Base-by-base conservation (phyloP, 768 basidiomycete genomes). In the Megacollybia marginata region DNA sequence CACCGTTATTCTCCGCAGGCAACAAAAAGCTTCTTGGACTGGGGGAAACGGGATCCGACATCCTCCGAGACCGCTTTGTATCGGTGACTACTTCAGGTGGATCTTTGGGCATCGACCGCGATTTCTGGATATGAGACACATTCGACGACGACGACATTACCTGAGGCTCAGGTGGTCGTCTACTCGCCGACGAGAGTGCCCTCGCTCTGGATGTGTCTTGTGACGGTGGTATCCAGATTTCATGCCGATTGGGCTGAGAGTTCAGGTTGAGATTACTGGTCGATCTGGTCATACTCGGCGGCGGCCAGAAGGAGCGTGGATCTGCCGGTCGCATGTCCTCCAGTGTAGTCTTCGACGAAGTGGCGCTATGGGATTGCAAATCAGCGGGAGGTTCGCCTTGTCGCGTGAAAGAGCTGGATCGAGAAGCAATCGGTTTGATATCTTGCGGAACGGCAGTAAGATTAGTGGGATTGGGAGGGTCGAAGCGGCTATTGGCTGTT, bases 1-100 rank as follows among this genome's bases (percentile, higher is more conserved):
- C 23, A 28, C 23, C 6, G 23, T 28, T 28, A 28, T 28, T 47
- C 16, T 43, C 44, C 36, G 49, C 46, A 48, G 44, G 18, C 38
- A 47, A 47, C 38, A 47, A 40, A 44, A 56, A 61, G 50, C 32
- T 49, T 36, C 56, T 54, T 18, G 55, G 59, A 33, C 53, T 61
- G 1, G 54, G 62, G 31, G 62, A 60, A 13, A 58, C 57, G 28
- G 62, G 63, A 49, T 68, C 65, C 2, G 66, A 65, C 53, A 59
- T 59, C 33, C 63, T 61, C 20, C 64, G 62, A 34, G 57, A 46
- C 6, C 62, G 58, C 31, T 54, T 55, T 5, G 58, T 52, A 36
- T 55, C 53, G 33, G 57, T 47, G 19, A 52, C 43, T 15, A 48
- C 33, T 6, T 40, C 38, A 8, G 54, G 46, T 40, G 48, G 44